Evolutionary conservation across 345 rosid genomes (phyloP).

Genomic region (Pseudoturritis turrita): DNA sequence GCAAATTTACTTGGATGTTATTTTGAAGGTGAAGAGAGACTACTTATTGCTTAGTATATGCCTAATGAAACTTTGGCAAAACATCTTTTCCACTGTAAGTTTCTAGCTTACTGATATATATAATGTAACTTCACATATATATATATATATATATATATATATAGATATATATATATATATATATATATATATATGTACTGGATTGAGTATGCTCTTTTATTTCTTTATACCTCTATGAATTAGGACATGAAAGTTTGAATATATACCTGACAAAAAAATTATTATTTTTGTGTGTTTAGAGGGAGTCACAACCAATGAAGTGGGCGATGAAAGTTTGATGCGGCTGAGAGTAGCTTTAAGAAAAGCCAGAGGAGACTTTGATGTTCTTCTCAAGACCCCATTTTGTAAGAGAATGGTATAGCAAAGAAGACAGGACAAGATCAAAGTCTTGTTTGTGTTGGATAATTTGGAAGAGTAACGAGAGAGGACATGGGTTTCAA

Average conservation of each 20-base stretch:
- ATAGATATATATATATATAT: no score
- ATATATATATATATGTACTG: no score
- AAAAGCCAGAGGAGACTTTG: no score
- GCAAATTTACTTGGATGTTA: slow-evolving; percentile 82
- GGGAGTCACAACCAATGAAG: slow-evolving; percentile 89
- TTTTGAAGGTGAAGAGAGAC: slow-evolving; percentile 71
- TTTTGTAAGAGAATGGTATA: no score
- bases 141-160: no score
- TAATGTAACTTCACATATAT: not conserved
- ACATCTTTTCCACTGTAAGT: slow-evolving; percentile 85
- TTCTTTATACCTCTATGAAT: no score
- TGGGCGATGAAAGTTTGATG: no score
- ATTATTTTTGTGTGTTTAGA: slow-evolving; percentile 31
- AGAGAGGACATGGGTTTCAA: no score
- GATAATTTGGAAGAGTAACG: no score
- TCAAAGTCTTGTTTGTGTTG: no score
- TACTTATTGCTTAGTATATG: slow-evolving; percentile 80
- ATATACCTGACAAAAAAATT: not conserved
- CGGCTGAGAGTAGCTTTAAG: slow-evolving; percentile 73
- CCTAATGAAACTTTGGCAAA: slow-evolving; percentile 86
- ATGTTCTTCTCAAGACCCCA: no score
- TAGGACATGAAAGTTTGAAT: not conserved
- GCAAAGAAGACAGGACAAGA: no score
- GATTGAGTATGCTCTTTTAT: not conserved
- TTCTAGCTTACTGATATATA: not conserved